Percentiles rank a stretch among this genome's conserved stretches.
phyloP scores from a whole-genome alignment of 768 basidiomycete species.

The Hypholoma fasciculare region DNA sequence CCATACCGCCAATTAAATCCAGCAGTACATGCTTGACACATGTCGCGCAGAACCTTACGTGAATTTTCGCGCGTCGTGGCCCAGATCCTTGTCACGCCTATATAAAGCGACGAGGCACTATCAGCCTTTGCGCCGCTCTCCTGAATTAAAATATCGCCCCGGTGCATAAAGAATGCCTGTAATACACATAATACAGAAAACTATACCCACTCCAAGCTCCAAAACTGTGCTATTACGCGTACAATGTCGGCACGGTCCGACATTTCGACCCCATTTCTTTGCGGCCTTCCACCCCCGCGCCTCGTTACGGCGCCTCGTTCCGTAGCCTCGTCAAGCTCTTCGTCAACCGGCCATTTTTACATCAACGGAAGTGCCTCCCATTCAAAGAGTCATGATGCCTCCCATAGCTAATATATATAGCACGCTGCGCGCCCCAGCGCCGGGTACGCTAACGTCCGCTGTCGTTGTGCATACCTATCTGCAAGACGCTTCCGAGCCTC shows the following conservation, averaged over 20 bases:
- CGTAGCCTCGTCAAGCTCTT: slow-evolving; percentile 19
- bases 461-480: not conserved
- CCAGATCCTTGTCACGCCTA: not conserved
- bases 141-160: not conserved
- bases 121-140: not conserved
- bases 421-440: not conserved
- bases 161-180: no score
- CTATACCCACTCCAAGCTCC: no score
- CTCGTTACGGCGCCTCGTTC: no score
- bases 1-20: not conserved
- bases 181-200: no score
- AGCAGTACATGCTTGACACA: not conserved
- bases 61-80: slow-evolving; percentile 2
- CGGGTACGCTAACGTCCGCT: not conserved
- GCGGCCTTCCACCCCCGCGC: not conserved
- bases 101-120: not conserved
- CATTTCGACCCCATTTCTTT: not conserved
- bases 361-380: slow-evolving; percentile 5
- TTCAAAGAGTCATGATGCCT: not conserved
- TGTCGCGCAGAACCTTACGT: not conserved
- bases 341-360: slow-evolving; percentile 15
- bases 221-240: no score
- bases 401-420: not conserved
- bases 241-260: no score
- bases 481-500: not conserved